A percentile compares a stretch with the other conserved stretches of the same genome.
Evolutionary conservation across 208 protist genomes (phyloP).

Genomic region (Leishmania braziliensis): DNA sequence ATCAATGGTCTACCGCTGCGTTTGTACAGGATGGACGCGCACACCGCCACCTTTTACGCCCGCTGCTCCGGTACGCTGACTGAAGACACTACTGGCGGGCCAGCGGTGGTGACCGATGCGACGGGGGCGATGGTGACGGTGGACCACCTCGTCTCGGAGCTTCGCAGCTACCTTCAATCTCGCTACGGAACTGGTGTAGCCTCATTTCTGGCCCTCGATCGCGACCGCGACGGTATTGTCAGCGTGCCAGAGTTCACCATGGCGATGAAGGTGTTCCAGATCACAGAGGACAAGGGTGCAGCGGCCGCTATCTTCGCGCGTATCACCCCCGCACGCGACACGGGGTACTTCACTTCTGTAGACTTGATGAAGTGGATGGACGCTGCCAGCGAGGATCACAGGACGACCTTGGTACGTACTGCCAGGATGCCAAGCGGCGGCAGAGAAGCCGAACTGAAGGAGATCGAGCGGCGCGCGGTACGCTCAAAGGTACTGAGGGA

Average conservation of each 20-base stretch:
- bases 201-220: constrained; percentile 85
- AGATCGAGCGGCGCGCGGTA: constrained; percentile 50
- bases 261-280: constrained; percentile 69
- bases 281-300: constrained; percentile 63
- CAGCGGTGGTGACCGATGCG: constrained; percentile 29
- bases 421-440: constrained; percentile 25
- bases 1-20: constrained; percentile 75
- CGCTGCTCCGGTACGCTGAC: constrained; percentile 32
- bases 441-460: constrained; percentile 40
- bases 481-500: constrained; percentile 55
- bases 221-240: constrained; percentile 83
- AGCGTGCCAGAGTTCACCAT: constrained; percentile 71
- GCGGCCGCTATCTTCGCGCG: constrained; percentile 61
- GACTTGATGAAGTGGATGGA: constrained; percentile 80
- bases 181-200: constrained; percentile 76
- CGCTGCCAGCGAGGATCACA: constrained; percentile 37
- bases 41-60: constrained; percentile 74
- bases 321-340: constrained; percentile 49
- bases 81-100: background rate
- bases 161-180: constrained; percentile 71
- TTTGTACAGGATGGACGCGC: constrained; percentile 76
- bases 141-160: constrained; percentile 54
- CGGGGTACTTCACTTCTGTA: constrained; percentile 70
- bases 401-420: constrained; percentile 7
- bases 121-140: constrained; percentile 42